Base-by-base conservation (phyloP, 495 filamentous ascomycete genomes). In the Evernia prunastri region DNA sequence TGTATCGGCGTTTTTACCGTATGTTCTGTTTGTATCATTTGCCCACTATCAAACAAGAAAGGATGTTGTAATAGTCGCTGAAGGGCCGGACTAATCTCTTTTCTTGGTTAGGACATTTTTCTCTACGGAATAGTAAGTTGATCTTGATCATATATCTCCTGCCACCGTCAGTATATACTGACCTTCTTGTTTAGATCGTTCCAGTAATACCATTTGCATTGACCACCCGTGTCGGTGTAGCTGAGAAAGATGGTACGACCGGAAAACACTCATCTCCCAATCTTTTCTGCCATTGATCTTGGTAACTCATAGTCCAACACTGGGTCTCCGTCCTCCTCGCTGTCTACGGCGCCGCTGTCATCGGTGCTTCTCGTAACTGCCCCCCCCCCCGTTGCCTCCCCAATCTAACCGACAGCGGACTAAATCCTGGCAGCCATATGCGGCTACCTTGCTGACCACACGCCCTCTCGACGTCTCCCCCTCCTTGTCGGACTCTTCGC, bases 191-290 rank as follows among this genome's bases (percentile, higher is more conserved):
- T 64, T 15, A 83, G 81, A 86, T 94, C 54, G 85, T 95, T 3
- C 91, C 91, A 4, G 88, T 96, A 11, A 83, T 93, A n/a, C 91
- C 92, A 4, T 94, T 90, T 58, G 84, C 89, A 6, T 76, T 96
- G 8, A 76, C 82, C 27, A 71, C 76, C 12, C 81, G 85, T 67
- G 84, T 81, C 23, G 82, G 84, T 13, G 70, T 95, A 25, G 53
- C 80, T 0, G 73, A 81, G 31, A 77, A 83, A 33, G 49, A 63
- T 37, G 60, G 60, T 63, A 53, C n/a, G 17, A 23, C 20, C n/a
- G 35, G 5, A 29, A 0, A 2, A 0, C 3, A 35, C 17, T 3
- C 27, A 3, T 25, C 1, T 10, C 25, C 39, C 2, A n/a, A 33
- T 36, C 35, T 11, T n/a, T 18, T 4, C 23, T 42, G 11, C 29